Conservation (phyloP, 805 yeast species). For the Pichia eremophila region DNA sequence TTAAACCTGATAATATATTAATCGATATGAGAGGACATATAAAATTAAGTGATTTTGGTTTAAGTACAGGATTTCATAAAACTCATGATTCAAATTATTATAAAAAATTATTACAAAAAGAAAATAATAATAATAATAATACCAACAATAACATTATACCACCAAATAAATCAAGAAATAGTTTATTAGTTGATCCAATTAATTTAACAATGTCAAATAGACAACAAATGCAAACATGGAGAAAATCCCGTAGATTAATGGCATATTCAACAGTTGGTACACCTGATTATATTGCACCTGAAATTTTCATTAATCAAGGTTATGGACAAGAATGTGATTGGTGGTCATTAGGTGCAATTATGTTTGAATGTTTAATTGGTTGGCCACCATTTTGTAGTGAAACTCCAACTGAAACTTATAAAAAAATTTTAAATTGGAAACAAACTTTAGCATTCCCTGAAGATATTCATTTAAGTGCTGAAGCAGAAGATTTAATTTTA, state of each 20-base stretch:
- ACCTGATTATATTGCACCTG: conserved; percentile 95
- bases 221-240: conserved; percentile 94
- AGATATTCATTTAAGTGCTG: conserved; percentile 81
- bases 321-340: conserved; percentile 96
- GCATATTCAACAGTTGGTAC: conserved; percentile 96
- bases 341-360: conserved; percentile 96
- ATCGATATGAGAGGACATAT: conserved; percentile 59
- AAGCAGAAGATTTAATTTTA: conserved; percentile 78
- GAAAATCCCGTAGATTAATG: conserved; percentile 84
- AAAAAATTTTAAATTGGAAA: conserved; percentile 86
- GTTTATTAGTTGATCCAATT: conserved; percentile 88
- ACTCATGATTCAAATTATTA: conserved; percentile 88
- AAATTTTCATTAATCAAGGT: conserved; percentile 85
- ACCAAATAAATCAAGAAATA: conserved; percentile 45
- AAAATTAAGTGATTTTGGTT: conserved; percentile 64
- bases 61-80: conserved; percentile 85
- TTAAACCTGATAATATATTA: conserved; percentile 88
- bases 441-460: conserved; percentile 84
- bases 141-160: conserved; percentile 10
- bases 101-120: conserved; percentile 68
- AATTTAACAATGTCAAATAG: conserved; percentile 91
- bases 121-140: conserved; percentile 13
- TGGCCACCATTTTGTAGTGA: conserved; percentile 98
- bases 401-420: conserved; percentile 87
- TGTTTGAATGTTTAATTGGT: conserved; percentile 93